Evolutionary conservation across 257 asterid species (phyloP).

Genomic region (Solanum raphanifolium): DNA sequence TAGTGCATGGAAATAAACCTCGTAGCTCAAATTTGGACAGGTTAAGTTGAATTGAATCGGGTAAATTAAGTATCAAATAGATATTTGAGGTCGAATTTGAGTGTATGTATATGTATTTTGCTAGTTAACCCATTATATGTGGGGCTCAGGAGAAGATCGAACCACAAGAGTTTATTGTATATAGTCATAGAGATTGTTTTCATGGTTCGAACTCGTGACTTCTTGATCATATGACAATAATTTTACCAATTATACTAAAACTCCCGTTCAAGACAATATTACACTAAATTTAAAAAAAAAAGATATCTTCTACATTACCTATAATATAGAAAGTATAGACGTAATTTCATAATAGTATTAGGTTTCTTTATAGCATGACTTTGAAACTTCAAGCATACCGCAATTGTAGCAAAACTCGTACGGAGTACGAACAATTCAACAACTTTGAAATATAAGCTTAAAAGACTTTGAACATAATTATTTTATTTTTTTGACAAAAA

Average conservation of each 20-base stretch:
- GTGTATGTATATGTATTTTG: not conserved
- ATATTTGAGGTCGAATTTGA: not conserved
- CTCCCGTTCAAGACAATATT: not conserved
- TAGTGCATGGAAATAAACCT: not conserved
- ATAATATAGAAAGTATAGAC: too few relatives aligned
- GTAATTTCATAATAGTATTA: too few relatives aligned
- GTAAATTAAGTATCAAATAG: not conserved
- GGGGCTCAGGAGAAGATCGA: not conserved
- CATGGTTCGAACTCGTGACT: rapidly evolving
- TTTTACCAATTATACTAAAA: not conserved
- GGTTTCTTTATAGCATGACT: not conserved
- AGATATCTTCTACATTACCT: not conserved
- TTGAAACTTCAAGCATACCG: not conserved
- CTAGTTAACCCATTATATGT: not conserved
- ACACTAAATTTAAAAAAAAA: not conserved
- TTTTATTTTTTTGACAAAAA: not conserved
- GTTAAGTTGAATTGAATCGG: not conserved
- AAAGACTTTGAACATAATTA: not conserved
- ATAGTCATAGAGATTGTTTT: too few relatives aligned
- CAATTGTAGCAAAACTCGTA: not conserved
- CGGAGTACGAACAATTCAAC: not conserved
- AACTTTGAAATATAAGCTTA: not conserved
- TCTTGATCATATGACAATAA: not conserved
- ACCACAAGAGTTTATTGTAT: not conserved
- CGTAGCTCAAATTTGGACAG: not conserved